These are phyloP conservation scores for Globisporangium spinosum DNA, from an alignment of 352 stramenopile species.

Conservation along the genomic window DNA sequence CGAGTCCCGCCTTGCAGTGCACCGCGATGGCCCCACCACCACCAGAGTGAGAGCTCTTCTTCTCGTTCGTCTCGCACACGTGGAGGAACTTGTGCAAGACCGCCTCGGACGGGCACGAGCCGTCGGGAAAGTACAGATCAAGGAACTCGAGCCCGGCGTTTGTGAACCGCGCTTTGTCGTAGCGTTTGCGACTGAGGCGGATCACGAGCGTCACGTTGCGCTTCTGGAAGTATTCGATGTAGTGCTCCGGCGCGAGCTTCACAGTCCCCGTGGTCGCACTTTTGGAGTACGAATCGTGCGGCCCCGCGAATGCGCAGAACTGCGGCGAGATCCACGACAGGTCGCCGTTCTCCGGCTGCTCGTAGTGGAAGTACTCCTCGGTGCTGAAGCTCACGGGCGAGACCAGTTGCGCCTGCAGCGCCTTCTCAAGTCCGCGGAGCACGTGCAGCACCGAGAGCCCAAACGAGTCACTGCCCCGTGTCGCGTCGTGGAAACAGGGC, in stretches of 20 bases:
- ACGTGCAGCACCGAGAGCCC: constrained; percentile 29
- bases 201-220: constrained; percentile 52
- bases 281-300: constrained; percentile 26
- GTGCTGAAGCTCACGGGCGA: constrained; percentile 48
- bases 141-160: constrained; percentile 81
- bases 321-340: constrained; percentile 31
- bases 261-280: constrained; percentile 31
- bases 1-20: constrained; percentile 95
- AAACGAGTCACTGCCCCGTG: constrained; percentile 21
- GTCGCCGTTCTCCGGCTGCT: constrained; percentile 25
- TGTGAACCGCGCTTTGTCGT: constrained; percentile 85
- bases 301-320: constrained; percentile 29
- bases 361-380: constrained; percentile 21
- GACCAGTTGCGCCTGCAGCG: constrained; percentile 81
- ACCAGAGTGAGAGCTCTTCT: not conserved
- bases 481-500: constrained; percentile 35
- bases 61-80: constrained; percentile 40
- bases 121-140: constrained; percentile 93
- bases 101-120: constrained; percentile 68
- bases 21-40: constrained; percentile 81
- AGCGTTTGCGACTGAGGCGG: constrained; percentile 92
- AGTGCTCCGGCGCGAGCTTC: constrained; percentile 30
- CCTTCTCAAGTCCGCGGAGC: constrained; percentile 25
- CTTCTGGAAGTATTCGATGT: constrained; percentile 22
- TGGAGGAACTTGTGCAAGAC: constrained; percentile 75